Conservation (phyloP, 1,284 basidiomycete genomes). For the Moniliella sp. region DNA sequence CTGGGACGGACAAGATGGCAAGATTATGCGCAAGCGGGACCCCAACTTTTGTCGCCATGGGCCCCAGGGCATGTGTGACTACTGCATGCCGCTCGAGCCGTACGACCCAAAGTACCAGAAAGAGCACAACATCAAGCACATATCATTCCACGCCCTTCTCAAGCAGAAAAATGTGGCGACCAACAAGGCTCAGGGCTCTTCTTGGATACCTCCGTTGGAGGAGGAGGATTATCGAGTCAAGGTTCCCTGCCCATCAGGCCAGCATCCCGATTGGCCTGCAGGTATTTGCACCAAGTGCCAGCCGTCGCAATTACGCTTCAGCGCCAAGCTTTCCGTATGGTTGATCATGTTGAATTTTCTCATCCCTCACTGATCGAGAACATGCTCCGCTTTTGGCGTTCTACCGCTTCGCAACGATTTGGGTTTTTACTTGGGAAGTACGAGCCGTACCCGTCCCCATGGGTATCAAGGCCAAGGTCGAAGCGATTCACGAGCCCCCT, state of each 20-base stretch:
- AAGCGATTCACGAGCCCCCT: conserved; percentile 85
- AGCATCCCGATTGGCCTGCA: conserved; percentile 71
- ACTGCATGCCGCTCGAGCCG: conserved; percentile 95
- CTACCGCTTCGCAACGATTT: conserved; percentile 61
- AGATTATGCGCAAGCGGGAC: conserved; percentile 65
- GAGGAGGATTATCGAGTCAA: conserved; percentile 67
- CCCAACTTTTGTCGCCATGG: conserved; percentile 77
- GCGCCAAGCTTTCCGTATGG: conserved; percentile 82
- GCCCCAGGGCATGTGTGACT: conserved; percentile 91
- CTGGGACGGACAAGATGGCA: conserved; percentile 65
- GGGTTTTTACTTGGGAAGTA: conserved; percentile 84
- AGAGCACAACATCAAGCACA: conserved; percentile 77
- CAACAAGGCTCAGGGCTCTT: conserved; percentile 32
- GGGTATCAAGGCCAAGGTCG: conserved; percentile 93
- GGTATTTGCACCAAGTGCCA: conserved; percentile 83
- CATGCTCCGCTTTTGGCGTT: conserved; percentile 71
- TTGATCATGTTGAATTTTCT: conserved; percentile 90
- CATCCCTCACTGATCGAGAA: conserved; percentile 64
- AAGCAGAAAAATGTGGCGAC: conserved; percentile 45
- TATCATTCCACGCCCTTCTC: conserved; percentile 83
- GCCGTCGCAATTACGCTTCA: conserved; percentile 86
- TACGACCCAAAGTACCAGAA: conserved; percentile 78
- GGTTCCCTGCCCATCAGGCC: conserved; percentile 66
- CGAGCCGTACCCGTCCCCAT: conserved; percentile 84
- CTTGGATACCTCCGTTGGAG: conserved; percentile 57